Evolutionary conservation across 2,329 filamentous ascomycete genomes (phyloP), one percentile per base, ranked within the genome.

Genomic region (Xylaria polymorpha): DNA sequence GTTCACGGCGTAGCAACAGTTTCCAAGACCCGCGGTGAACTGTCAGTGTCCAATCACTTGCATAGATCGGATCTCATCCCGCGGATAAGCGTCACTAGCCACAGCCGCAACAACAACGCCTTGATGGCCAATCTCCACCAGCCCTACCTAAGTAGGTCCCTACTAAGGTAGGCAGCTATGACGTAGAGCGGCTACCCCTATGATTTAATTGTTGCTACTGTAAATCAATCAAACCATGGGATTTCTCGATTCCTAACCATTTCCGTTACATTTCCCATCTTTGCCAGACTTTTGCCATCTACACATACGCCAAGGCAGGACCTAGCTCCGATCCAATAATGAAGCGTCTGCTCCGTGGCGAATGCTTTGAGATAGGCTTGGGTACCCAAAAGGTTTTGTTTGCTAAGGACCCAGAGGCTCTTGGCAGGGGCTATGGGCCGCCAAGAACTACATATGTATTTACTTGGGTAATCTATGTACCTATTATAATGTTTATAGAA

Each of bases 21-120:
- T 68, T 25, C 18, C 9, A 4, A 8, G 18, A n/a, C 39, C 46
- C 35, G 20, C 15, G 18, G 2, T 7, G 8, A 15, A 9, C 35
- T 10, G 1, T 14, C 3, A 35, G 25, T 14, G 32, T 5, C 66
- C 66, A 68, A 68, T 66, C 58, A 58, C 14, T 4, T 20, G 43
- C 20, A 10, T 18, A 7, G 8, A 51, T 22, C n/a, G 10, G n/a
- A 14, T 48, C 3, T 10, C 4, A 22, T 22, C 44, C 44, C 44
- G 22, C 10, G 12, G 10, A 25, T 61, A 46, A n/a, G 32, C 7
- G 9, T 55, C 15, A 29, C 22, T n/a, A 10, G 57, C 51, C 62
- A 51, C 67, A 35, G 59, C 67, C 64, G 64, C 64, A 64, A 8
- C 61, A 59, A n/a, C n/a, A n/a, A n/a, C 64, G 64, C 64, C 64